Evolutionary conservation across 257 asterid species (phyloP), one percentile per base, ranked within the genome.

Genomic region (Vinca minor): DNA sequence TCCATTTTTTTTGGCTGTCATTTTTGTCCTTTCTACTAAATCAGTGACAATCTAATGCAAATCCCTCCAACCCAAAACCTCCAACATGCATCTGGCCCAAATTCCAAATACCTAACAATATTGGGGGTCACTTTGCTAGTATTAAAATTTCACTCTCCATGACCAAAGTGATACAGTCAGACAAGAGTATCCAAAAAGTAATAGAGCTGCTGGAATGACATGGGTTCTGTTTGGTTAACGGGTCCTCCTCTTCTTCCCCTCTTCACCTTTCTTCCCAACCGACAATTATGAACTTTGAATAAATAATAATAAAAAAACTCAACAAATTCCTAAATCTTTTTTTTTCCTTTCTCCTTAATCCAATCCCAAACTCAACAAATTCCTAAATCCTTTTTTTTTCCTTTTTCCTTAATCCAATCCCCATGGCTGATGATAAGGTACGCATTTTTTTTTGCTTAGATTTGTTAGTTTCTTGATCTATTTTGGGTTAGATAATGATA

Each of bases 221-320:
- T n/a, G n/a, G n/a, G 84, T 78, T 81, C 77, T 72, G 79, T 61
- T 76, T 83, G 83, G 84, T 82, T 71, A 58, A 66, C 75, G 79
- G n/a, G 74, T 80, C 67, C 78, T 78, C 66, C 65, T 56, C n/a
- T 65, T 59, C 63, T n/a, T n/a, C n/a, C n/a, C n/a, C n/a, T n/a
- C 49, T 44, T 72, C 66, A 80, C 80, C 77, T 72, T 77, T 77
- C 75, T 77, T 69, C 74, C 72, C 66, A n/a, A 74, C 95, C 85
- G 82, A 84, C 94, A 84, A 78, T 75, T 45, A 79, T 82, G 80
- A 79, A 69, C 73, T 76, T 76, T 75, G 73, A 75, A 73, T 70
- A 78, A 73, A 68, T 2, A 63, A 65, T 62, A 62, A 67, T 69
- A 71, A 70, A 62, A 62, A n/a, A n/a, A n/a, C n/a, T n/a, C n/a